These are phyloP conservation scores for Alloteropsis angusta DNA, from an alignment of 202 grass and related monocot species.

Conservation along the genomic window DNA sequence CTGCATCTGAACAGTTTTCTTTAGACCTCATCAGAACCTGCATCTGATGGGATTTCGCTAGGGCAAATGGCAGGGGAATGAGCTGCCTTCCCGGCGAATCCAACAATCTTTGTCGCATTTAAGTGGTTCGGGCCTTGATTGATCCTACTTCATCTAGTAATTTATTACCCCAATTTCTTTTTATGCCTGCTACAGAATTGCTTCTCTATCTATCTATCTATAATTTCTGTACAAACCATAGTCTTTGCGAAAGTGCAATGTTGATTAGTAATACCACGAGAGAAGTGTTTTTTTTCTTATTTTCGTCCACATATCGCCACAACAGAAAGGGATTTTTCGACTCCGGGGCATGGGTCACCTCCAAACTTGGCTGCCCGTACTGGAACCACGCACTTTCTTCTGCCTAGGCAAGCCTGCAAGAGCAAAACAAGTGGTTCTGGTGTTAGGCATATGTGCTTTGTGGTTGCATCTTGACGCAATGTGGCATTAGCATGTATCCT, in stretches of 20 bases:
- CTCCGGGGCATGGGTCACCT: constrained; percentile 34
- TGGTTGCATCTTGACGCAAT: not conserved
- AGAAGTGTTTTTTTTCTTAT: not conserved
- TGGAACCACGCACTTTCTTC: constrained; percentile 33
- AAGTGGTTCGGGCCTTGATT: not conserved
- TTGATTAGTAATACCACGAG: not conserved
- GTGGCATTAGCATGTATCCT: not conserved
- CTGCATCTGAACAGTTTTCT: too few relatives aligned
- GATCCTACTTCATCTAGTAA: not conserved
- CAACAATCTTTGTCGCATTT: not conserved
- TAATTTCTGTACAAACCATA: not conserved
- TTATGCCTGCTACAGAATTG: not conserved
- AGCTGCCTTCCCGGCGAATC: not conserved
- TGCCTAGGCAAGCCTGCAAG: constrained; percentile 46
- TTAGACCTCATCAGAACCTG: too few relatives aligned
- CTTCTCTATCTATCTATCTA: not conserved
- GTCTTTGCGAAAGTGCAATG: not conserved
- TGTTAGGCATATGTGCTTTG: not conserved
- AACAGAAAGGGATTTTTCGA: constrained; percentile 38
- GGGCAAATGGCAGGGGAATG: not conserved
- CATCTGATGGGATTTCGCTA: not conserved
- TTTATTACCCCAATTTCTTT: not conserved
- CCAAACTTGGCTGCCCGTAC: constrained; percentile 24
- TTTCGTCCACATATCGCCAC: constrained; percentile 40
- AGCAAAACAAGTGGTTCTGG: not conserved